phyloP scores from a whole-genome alignment of 2,329 filamentous ascomycete genomes.

The Aspergillus arachidicola region DNA sequence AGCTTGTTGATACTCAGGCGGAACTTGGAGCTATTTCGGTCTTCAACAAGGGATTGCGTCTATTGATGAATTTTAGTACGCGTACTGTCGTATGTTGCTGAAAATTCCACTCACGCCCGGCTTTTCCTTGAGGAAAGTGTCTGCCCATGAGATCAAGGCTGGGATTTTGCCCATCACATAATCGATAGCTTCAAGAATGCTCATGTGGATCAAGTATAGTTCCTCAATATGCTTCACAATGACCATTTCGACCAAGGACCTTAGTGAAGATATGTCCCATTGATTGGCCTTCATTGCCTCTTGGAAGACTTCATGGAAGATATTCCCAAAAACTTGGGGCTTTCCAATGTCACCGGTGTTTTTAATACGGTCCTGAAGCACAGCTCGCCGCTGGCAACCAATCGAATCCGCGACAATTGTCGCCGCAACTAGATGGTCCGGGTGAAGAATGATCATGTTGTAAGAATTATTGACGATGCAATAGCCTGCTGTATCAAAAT shows the following conservation, averaged over 20 bases:
- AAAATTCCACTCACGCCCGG: constrained; percentile 60
- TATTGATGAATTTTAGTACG: constrained; percentile 40
- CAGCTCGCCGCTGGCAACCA: constrained; percentile 83
- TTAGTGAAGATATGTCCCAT: constrained; percentile 74
- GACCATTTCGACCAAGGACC: constrained; percentile 66
- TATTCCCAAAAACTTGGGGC: constrained; percentile 85
- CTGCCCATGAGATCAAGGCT: constrained; percentile 81
- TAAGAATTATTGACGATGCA: constrained; percentile 82
- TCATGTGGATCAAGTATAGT: constrained; percentile 82
- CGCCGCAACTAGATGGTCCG: constrained; percentile 91
- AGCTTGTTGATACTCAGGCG: constrained; percentile 89
- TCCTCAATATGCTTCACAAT: constrained; percentile 83
- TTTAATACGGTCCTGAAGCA: constrained; percentile 93
- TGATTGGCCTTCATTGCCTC: constrained; percentile 79
- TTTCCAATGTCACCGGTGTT: constrained; percentile 78
- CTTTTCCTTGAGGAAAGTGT: constrained; percentile 71
- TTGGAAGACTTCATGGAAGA: constrained; percentile 95
- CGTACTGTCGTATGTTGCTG: neutral
- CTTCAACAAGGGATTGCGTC: constrained; percentile 73
- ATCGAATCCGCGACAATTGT: constrained; percentile 98
- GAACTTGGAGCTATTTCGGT: constrained; percentile 73
- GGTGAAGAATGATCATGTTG: constrained; percentile 88
- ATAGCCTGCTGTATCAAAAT: constrained; percentile 69
- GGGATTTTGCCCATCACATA: constrained; percentile 82
- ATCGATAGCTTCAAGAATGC: constrained; percentile 70